Evolutionary conservation across 345 rosid genomes (phyloP).

Genomic region (Eucalyptus cloeziana): DNA sequence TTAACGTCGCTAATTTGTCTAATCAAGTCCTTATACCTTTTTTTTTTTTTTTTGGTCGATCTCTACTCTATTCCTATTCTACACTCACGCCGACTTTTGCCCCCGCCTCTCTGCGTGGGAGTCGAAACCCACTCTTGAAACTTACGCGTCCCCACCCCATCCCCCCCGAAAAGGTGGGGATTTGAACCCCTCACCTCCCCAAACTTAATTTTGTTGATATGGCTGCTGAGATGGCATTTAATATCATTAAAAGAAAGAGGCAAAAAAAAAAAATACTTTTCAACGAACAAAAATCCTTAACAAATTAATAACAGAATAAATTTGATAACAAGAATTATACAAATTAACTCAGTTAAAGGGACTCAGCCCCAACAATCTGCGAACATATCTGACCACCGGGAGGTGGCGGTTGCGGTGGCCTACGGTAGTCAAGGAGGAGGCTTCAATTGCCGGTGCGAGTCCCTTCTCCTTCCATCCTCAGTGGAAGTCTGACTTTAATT

Average conservation of each 20-base stretch:
- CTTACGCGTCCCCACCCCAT: too few species aligned
- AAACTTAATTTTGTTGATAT: not conserved
- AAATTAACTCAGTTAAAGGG: not conserved
- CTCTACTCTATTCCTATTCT: too few species aligned
- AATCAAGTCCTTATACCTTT: not conserved
- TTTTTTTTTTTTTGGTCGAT: too few species aligned
- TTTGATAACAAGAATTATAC: not conserved
- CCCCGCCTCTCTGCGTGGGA: too few species aligned
- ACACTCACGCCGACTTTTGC: too few species aligned
- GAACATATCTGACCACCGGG: not conserved
- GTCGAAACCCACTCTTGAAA: too few species aligned
- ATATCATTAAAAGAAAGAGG: not conserved
- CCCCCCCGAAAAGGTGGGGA: too few species aligned
- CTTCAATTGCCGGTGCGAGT: not conserved
- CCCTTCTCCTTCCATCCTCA: not conserved
- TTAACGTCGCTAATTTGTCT: not conserved
- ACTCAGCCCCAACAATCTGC: not conserved
- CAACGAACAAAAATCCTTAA: not conserved
- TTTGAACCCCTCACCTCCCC: too few species aligned
- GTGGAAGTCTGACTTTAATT: not conserved
- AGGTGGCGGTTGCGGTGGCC: not conserved
- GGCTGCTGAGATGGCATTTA: not conserved
- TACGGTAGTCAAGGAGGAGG: not conserved
- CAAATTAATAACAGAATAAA: not conserved
- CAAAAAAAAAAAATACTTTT: not conserved